Conservation (phyloP, 495 filamentous ascomycete genomes). For the Talaromyces liani region DNA sequence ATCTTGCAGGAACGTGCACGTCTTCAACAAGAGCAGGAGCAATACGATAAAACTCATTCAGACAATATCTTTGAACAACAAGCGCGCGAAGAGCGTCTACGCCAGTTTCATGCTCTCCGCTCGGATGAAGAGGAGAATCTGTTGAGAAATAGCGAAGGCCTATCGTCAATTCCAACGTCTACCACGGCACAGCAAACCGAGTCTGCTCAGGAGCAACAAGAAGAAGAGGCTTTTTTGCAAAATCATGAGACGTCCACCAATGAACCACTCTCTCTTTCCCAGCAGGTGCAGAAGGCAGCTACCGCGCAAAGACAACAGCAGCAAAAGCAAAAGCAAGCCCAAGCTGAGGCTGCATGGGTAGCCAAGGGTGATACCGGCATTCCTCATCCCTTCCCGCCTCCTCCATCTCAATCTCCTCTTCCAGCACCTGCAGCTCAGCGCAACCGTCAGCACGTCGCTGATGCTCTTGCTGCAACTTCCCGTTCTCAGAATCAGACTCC, state of each 20-base stretch:
- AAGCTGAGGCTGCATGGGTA: conserved; percentile 52
- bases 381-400: conserved; percentile 72
- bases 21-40: conserved; percentile 56
- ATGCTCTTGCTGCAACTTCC: conserved; percentile 63
- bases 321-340: conserved; percentile 27
- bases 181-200: conserved; percentile 11
- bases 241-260: conserved; percentile 16
- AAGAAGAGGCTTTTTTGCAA: conserved; percentile 12
- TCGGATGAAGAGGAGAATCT: conserved; percentile 43
- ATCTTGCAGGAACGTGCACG: conserved; percentile 56
- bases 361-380: conserved; percentile 51
- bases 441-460: conserved; percentile 73
- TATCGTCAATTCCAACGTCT: conserved; percentile 30
- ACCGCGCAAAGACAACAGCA: conserved; percentile 45
- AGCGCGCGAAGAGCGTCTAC: conserved; percentile 49
- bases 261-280: conserved; percentile 61
- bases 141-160: conserved; percentile 32
- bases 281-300: conserved; percentile 79
- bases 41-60: conserved; percentile 44
- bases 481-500: conserved; percentile 73
- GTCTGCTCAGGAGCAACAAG: conserved; percentile 15
- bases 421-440: conserved; percentile 83
- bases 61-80: conserved; percentile 44
- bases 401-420: conserved; percentile 66
- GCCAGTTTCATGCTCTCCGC: conserved; percentile 56